These are phyloP conservation scores for Tolypocladium inflatum DNA, from an alignment of 2,329 filamentous ascomycete genomes.

Conservation along the genomic window DNA sequence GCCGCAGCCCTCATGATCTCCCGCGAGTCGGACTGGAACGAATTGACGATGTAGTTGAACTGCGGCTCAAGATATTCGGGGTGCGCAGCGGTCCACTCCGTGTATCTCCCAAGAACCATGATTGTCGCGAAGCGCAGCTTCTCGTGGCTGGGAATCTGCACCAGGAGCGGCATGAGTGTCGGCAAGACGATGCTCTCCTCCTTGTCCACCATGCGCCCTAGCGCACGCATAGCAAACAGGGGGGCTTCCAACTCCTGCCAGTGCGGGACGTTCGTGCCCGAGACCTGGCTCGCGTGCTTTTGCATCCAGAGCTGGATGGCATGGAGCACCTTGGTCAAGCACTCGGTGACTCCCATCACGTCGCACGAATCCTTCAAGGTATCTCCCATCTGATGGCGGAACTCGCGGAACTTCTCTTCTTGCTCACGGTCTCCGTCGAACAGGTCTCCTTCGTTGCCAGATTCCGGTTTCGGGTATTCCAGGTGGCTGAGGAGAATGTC, in stretches of 20 bases:
- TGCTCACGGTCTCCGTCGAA: conserved; percentile 94
- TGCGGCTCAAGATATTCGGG: conserved; percentile 87
- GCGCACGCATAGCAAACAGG: conserved; percentile 87
- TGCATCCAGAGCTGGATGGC: conserved; percentile 84
- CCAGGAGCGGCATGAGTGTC: conserved; percentile 84
- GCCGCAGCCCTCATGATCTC: conserved; percentile 90
- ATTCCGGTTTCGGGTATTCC: conserved; percentile 72
- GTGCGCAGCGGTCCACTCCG: conserved; percentile 93
- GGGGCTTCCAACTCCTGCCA: conserved; percentile 97
- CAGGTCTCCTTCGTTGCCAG: conserved; percentile 66
- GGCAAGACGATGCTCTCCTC: conserved; percentile 82
- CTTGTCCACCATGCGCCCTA: conserved; percentile 90
- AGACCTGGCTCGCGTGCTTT: conserved; percentile 68
- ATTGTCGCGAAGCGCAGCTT: conserved; percentile 98
- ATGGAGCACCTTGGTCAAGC: conserved; percentile 77
- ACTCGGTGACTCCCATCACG: conserved; percentile 88
- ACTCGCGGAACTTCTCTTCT: conserved; percentile 94
- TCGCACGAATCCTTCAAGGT: conserved; percentile 95
- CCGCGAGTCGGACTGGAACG: conserved; percentile 78
- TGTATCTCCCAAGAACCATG: conserved; percentile 94
- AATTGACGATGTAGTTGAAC: conserved; percentile 90
- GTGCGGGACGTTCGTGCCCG: conserved; percentile 67
- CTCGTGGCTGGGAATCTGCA: conserved; percentile 90
- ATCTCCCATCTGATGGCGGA: conserved; percentile 94
- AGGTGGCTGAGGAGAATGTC: conserved; percentile 89